Evolutionary conservation across 306 rosid species (phyloP).

Genomic region (Oemleria cerasiformis): DNA sequence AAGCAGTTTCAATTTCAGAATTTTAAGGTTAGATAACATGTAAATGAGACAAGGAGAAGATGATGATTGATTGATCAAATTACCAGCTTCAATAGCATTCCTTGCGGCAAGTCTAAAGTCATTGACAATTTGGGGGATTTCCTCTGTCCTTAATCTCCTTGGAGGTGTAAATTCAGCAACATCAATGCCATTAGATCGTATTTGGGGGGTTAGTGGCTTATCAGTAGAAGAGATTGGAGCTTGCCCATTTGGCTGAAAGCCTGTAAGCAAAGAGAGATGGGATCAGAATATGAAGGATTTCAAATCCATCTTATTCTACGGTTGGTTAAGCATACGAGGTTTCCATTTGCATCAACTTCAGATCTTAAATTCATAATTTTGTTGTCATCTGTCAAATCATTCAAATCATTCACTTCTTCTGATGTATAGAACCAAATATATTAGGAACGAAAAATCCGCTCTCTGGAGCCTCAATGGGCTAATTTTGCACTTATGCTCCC

Average conservation of each 20-base stretch:
- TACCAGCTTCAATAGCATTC: slow-evolving; percentile 78
- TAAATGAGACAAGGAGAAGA: not conserved
- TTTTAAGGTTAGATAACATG: not conserved
- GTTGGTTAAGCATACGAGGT: not conserved
- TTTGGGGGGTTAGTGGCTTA: not conserved
- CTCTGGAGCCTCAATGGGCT: not conserved
- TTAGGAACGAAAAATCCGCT: not conserved
- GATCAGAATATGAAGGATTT: not conserved
- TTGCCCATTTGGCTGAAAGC: slow-evolving; percentile 45
- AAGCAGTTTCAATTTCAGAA: not conserved
- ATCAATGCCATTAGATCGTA: slow-evolving; percentile 31
- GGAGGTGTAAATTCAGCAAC: slow-evolving; percentile 47
- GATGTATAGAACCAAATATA: not conserved
- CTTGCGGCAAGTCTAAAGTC: slow-evolving; percentile 59
- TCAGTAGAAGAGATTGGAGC: slow-evolving; percentile 55
- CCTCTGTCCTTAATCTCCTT: slow-evolving; percentile 50
- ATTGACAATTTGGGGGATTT: slow-evolving; percentile 53
- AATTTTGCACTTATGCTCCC: not conserved
- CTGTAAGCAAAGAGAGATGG: slow-evolving; percentile 19
- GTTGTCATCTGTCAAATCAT: not conserved
- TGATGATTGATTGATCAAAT: not conserved
- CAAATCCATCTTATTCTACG: not conserved
- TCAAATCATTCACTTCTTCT: not conserved
- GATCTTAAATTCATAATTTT: not conserved
- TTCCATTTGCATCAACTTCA: not conserved